phyloP scores from a whole-genome alignment of 2,329 filamentous ascomycete species.

The Aspergillus sp. region DNA sequence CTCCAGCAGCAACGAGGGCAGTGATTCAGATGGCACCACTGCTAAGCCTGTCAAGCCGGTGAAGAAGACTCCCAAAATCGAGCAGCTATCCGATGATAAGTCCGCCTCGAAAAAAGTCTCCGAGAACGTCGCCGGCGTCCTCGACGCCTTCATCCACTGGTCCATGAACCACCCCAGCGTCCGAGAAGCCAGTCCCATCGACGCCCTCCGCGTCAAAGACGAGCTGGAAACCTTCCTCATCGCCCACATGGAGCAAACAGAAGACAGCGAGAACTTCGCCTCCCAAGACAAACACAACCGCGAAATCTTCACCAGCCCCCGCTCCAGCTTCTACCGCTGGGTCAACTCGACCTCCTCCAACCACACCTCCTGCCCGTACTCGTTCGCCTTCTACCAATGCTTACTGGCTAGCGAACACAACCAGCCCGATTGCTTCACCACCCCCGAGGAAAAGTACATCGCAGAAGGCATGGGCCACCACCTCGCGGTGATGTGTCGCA shows the following conservation, averaged over 20 bases:
- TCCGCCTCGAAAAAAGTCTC: background rate
- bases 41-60: too few species aligned
- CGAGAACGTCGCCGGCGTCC: background rate
- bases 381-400: constrained; percentile 16
- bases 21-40: too few species aligned
- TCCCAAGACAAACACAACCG: too few species aligned
- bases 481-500: constrained; percentile 23
- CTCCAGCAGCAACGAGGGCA: too few species aligned
- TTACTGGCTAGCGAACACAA: constrained; percentile 5
- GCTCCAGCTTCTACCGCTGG: constrained; percentile 11
- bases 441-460: constrained; percentile 3
- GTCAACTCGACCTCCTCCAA: constrained; percentile 11
- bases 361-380: constrained; percentile 17
- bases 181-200: background rate
- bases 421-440: background rate
- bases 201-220: background rate
- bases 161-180: constrained; percentile 3
- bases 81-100: background rate
- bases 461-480: constrained; percentile 8
- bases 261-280: background rate
- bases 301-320: background rate
- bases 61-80: too few species aligned
- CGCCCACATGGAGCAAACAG: constrained; percentile 4
- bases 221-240: constrained; percentile 5
- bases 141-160: constrained; percentile 1